Conservation (phyloP, 306 rosid species). For the Ormosia emarginata region DNA sequence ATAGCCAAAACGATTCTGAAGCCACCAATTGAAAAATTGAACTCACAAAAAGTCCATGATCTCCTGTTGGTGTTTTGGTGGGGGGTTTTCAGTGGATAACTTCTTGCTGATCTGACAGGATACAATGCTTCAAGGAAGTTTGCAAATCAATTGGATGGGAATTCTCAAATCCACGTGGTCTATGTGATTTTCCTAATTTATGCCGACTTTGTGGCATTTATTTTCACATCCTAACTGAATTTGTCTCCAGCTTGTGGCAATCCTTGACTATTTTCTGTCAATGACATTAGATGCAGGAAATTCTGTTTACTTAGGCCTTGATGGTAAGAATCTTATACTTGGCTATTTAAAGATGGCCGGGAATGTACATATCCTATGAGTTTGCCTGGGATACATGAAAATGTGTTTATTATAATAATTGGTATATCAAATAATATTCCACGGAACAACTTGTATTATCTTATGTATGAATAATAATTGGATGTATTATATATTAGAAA, state of each 20-base stretch:
- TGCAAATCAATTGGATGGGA: not conserved
- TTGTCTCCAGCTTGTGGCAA: slow-evolving; percentile 1
- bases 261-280: not conserved
- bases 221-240: not conserved
- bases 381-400: not conserved
- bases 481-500: not conserved
- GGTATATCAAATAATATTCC: not conserved
- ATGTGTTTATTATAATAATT: not conserved
- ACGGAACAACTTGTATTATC: not conserved
- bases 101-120: not conserved
- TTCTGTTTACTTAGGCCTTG: not conserved
- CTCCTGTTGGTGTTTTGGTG: slow-evolving; percentile 6
- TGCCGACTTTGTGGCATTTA: slow-evolving; percentile 1
- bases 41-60: not conserved
- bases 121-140: slow-evolving; percentile 19
- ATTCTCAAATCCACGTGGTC: not conserved
- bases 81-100: not conserved
- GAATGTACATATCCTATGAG: slow-evolving; percentile 12
- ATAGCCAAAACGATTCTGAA: slow-evolving; percentile 38
- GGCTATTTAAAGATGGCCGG: not conserved
- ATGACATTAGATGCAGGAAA: not conserved
- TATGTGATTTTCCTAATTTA: not conserved
- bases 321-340: not conserved
- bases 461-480: not conserved
- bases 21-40: slow-evolving; percentile 17